Percentiles rank a stretch among this genome's conserved stretches.
phyloP scores from a whole-genome alignment of 2,329 filamentous ascomycete species.

The Talaromyces sp. region DNA sequence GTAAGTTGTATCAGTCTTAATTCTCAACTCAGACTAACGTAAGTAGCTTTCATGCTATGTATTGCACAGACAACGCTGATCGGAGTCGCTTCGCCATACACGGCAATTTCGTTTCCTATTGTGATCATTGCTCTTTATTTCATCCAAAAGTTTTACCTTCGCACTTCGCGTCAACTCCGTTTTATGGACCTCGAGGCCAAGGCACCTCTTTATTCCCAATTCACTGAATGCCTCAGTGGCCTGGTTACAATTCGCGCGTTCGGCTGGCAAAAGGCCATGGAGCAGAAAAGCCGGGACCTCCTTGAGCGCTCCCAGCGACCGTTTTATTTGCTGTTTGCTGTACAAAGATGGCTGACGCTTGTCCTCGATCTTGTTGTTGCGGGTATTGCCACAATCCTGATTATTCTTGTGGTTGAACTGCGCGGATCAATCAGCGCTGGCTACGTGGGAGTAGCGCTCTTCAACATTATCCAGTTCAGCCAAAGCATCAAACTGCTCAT shows the following conservation, averaged over 20 bases:
- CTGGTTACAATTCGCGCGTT: constrained; percentile 54
- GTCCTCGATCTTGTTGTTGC: constrained; percentile 48
- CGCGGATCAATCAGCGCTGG: constrained; percentile 42
- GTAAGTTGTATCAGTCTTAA: constrained; percentile 15
- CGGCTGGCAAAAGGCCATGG: constrained; percentile 45
- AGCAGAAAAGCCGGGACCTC: constrained; percentile 42
- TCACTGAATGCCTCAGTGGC: constrained; percentile 53
- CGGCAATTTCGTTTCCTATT: constrained; percentile 48
- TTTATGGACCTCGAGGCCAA: constrained; percentile 60
- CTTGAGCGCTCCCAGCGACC: constrained; percentile 53
- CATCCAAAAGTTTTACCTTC: constrained; percentile 55
- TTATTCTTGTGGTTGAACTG: constrained; percentile 45
- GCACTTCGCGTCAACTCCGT: constrained; percentile 57
- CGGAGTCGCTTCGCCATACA: constrained; percentile 42
- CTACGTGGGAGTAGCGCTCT: constrained; percentile 49
- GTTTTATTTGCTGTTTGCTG: constrained; percentile 52
- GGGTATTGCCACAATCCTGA: constrained; percentile 43
- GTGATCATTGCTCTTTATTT: constrained; percentile 43
- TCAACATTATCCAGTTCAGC: constrained; percentile 52
- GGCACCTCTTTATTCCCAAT: constrained; percentile 54
- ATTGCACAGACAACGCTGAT: constrained; percentile 48
- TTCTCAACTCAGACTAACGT: not conserved
- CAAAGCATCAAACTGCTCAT: constrained; percentile 48
- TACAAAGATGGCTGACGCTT: constrained; percentile 55
- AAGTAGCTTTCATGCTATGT: constrained; percentile 23